Conservation (phyloP, 2,329 filamentous ascomycete species). For the Penicillium sp. region DNA sequence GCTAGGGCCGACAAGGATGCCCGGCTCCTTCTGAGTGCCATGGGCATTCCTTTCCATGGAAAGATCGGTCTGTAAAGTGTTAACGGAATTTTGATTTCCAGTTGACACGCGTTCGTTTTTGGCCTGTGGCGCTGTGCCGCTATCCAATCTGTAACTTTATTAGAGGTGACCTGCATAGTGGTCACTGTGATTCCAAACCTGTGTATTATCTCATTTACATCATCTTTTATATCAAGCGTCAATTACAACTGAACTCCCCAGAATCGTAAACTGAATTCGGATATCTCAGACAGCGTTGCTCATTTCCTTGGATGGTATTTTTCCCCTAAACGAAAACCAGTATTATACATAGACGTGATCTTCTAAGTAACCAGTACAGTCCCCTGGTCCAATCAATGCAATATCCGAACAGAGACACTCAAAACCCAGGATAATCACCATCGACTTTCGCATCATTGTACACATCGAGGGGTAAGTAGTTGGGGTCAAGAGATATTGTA, state of each 20-base stretch:
- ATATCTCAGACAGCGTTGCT: neutral
- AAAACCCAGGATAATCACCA: slow-evolving; percentile 7
- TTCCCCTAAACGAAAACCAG: neutral
- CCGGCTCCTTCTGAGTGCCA: slow-evolving; percentile 70
- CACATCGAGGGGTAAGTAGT: slow-evolving; percentile 7
- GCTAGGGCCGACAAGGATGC: slow-evolving; percentile 86
- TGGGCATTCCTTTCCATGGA: slow-evolving; percentile 82
- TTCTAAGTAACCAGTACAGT: neutral
- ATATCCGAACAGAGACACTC: neutral
- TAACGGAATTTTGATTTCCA: neutral
- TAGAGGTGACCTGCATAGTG: slow-evolving; percentile 30
- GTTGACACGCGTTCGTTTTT: slow-evolving; percentile 9
- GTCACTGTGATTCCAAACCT: slow-evolving; percentile 27
- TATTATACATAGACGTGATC: neutral
- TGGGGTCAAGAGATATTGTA: neutral
- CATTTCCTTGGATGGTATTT: neutral
- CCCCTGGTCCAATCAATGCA: neutral
- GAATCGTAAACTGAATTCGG: neutral
- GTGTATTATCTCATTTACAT: slow-evolving; percentile 27
- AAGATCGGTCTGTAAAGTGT: slow-evolving; percentile 61
- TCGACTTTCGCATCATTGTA: slow-evolving; percentile 24
- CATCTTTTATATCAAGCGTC: slow-evolving; percentile 19
- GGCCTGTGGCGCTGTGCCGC: slow-evolving; percentile 13
- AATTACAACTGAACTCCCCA: slow-evolving; percentile 9
- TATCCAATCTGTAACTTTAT: slow-evolving; percentile 33